A percentile compares a stretch with the other conserved stretches of the same genome.
Conservation (phyloP, 139 green algal genomes). For the Micractinium conductrix region DNA sequence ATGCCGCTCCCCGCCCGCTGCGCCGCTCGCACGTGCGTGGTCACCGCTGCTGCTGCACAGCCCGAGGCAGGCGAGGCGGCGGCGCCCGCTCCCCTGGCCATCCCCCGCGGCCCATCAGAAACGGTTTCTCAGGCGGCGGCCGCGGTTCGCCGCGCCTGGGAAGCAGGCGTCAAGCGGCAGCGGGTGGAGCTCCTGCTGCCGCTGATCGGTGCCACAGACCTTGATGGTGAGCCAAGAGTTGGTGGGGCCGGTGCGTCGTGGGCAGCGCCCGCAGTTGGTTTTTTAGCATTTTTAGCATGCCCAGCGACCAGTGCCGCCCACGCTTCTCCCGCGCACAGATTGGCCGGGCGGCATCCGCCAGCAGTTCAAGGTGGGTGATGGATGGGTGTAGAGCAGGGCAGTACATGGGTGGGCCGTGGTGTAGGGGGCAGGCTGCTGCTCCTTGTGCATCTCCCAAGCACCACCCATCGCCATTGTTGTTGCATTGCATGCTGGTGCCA, state of each 20-base stretch:
- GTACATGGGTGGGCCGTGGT: too few relatives aligned
- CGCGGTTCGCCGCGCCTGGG: slow-evolving; percentile 65
- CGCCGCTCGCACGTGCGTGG: not conserved
- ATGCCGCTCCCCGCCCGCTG: not conserved
- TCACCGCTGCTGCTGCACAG: not conserved
- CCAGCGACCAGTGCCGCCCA: too few relatives aligned
- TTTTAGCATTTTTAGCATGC: too few relatives aligned
- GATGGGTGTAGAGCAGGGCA: too few relatives aligned
- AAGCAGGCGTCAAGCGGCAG: slow-evolving; percentile 68
- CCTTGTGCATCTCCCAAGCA: too few relatives aligned
- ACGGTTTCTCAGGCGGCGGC: slow-evolving; percentile 70
- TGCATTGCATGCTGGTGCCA: too few relatives aligned
- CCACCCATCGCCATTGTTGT: too few relatives aligned
- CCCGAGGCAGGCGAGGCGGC: not conserved
- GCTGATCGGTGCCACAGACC: slow-evolving; percentile 90
- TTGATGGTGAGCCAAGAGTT: too few relatives aligned
- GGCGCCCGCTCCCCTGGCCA: not conserved
- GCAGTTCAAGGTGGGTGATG: slow-evolving; percentile 82
- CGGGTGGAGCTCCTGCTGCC: slow-evolving; percentile 86
- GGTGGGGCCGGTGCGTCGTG: too few relatives aligned
- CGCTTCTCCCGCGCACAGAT: too few relatives aligned
- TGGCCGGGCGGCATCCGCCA: slow-evolving; percentile 90
- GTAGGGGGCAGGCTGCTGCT: too few relatives aligned
- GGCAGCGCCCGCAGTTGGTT: too few relatives aligned
- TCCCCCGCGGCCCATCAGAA: slow-evolving; percentile 37